Base-by-base conservation (phyloP, 2,329 filamentous ascomycete genomes). In the Dendrostoma leiphaemia region DNA sequence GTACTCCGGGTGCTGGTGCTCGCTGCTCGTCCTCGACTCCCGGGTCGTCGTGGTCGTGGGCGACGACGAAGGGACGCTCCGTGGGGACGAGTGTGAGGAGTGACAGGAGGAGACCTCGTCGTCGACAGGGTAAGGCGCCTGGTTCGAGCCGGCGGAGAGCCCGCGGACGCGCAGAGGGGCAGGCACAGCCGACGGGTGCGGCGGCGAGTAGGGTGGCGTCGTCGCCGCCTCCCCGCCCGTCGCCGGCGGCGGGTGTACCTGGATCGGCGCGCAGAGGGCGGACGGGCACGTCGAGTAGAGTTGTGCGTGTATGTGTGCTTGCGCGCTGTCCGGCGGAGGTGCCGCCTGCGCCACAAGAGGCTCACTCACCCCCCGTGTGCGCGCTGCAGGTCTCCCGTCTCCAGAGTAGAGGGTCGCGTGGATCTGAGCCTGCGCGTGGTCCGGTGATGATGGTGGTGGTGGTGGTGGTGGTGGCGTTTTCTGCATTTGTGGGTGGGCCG, bases 1-100 rank as follows among this genome's bases (percentile, higher is more conserved):
- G 44, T 67, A 68, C n/a, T 63, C 60, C 3, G 59, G 59, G 38
- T 62, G 61, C 26, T 50, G 48, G 21, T 43, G 23, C 21, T 45
- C 34, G 46, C 35, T 34, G 45, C 28, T 32, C 29, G 24, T 55
- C 26, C n/a, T n/a, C n/a, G n/a, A n/a, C n/a, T n/a, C n/a, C n/a
- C n/a, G n/a, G n/a, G n/a, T n/a, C n/a, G n/a, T n/a, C n/a, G n/a
- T n/a, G n/a, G n/a, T n/a, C n/a, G 37, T 21, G 19, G 24, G 37
- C 4, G 37, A 40, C 4, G 21, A 24, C 6, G 37, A 13, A 21
- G 3, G 10, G 21, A 17, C 6, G 3, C 12, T 15, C 37, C 19
- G n/a, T n/a, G n/a, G n/a, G n/a, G n/a, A n/a, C n/a, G n/a, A n/a
- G n/a, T n/a, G n/a, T n/a, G n/a, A n/a, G n/a, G n/a, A n/a, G n/a